Percentiles rank a stretch among this genome's conserved stretches.
These are phyloP conservation scores for Stromatinia cepivora DNA, from an alignment of 2,329 filamentous ascomycete species.

Conservation along the genomic window DNA sequence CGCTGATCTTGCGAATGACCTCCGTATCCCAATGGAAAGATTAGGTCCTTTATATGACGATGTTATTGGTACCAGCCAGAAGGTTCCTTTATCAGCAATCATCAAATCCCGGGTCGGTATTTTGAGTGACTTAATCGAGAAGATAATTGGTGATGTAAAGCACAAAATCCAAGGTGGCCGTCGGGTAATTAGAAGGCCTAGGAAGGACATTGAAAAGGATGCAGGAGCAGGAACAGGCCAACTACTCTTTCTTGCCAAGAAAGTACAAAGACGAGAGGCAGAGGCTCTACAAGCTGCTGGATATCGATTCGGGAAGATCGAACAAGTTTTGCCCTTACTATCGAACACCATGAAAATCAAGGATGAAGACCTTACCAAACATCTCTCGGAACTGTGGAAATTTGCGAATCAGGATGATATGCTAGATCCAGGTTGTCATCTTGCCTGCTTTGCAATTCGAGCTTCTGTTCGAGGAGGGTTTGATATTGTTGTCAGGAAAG, in stretches of 20 bases:
- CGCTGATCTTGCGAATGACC: conserved; percentile 66
- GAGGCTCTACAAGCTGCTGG: conserved; percentile 67
- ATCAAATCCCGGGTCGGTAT: conserved; percentile 16
- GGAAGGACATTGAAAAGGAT: conserved; percentile 18
- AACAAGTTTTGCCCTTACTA: conserved; percentile 68
- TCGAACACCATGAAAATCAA: conserved; percentile 74
- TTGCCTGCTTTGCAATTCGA: conserved; percentile 59
- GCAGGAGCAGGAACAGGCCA: conserved; percentile 45
- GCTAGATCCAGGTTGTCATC: conserved; percentile 54
- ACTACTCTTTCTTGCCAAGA: conserved; percentile 75
- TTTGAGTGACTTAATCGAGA: conserved; percentile 11
- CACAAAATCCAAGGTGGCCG: conserved; percentile 22
- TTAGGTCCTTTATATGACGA: conserved; percentile 74
- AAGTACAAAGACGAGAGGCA: conserved; percentile 58
- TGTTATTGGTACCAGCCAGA: conserved; percentile 64
- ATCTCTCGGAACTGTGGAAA: conserved; percentile 63
- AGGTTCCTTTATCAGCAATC: conserved; percentile 7
- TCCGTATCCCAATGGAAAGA: conserved; percentile 62
- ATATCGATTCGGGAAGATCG: conserved; percentile 73
- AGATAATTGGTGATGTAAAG: conserved; percentile 10
- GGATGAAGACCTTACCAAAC: conserved; percentile 57
- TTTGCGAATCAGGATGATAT: conserved; percentile 53
- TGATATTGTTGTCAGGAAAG: conserved; percentile 41
- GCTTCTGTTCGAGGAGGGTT: conserved; percentile 48
- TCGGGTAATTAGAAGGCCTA: conserved; percentile 8